A percentile compares a stretch with the other conserved stretches of the same genome.
Conservation (phyloP, 495 filamentous ascomycete species). For the Penicillium macrosclerotiorum region DNA sequence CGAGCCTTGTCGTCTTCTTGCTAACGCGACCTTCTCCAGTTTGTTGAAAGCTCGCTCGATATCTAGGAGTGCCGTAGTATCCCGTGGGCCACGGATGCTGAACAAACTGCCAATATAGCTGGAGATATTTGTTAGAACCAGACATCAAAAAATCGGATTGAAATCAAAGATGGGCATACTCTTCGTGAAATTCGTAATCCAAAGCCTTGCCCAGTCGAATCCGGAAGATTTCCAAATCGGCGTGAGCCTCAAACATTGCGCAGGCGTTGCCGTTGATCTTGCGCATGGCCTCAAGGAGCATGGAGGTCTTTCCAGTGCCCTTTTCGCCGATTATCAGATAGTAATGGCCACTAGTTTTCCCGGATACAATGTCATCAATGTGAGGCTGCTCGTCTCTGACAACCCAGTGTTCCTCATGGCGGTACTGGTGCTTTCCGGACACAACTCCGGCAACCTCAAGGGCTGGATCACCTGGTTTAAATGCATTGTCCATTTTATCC, state of each 20-base stretch:
- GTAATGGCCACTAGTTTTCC: constrained; percentile 71
- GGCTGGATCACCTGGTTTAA: constrained; percentile 86
- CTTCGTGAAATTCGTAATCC: constrained; percentile 85
- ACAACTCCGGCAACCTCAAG: constrained; percentile 80
- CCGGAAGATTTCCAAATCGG: constrained; percentile 91
- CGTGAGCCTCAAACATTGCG: constrained; percentile 94
- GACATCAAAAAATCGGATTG: neutral
- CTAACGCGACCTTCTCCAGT: constrained; percentile 87
- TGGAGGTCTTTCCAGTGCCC: constrained; percentile 91
- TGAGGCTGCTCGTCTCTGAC: constrained; percentile 72
- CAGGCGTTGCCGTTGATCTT: constrained; percentile 82
- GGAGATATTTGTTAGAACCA: constrained; percentile 32
- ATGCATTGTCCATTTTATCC: constrained; percentile 90
- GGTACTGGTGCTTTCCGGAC: constrained; percentile 49
- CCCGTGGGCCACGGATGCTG: constrained; percentile 87
- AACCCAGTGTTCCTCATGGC: constrained; percentile 75
- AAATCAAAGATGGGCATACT: constrained; percentile 29
- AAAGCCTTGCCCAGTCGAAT: constrained; percentile 87
- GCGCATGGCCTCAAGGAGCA: constrained; percentile 92
- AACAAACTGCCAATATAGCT: constrained; percentile 96
- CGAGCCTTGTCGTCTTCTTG: constrained; percentile 55
- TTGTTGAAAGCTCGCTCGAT: constrained; percentile 98
- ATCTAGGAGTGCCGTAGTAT: constrained; percentile 85
- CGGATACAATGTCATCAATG: constrained; percentile 76
- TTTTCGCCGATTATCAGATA: constrained; percentile 95